These are phyloP conservation scores for Tricholoma terreum DNA, from an alignment of 768 basidiomycete species.

Conservation along the genomic window DNA sequence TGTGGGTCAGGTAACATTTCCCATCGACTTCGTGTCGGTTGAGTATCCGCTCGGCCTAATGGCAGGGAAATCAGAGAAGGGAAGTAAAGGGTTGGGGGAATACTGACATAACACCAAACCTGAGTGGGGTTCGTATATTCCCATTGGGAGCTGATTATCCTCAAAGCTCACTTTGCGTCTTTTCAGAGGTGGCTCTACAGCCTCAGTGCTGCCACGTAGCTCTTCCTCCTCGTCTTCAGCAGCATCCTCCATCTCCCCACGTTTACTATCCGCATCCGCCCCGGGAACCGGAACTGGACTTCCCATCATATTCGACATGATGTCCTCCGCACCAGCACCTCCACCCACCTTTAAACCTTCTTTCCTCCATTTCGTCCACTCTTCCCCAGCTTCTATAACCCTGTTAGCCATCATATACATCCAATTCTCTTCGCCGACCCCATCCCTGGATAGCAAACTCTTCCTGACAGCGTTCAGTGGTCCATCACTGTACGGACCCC, in stretches of 20 bases:
- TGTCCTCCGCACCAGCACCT: constrained; percentile 39
- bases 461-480: constrained; percentile 84
- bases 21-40: constrained; percentile 65
- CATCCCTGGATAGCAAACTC: constrained; percentile 71
- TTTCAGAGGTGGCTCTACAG: constrained; percentile 17
- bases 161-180: constrained; percentile 27
- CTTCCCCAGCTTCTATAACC: constrained; percentile 58
- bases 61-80: constrained; percentile 2
- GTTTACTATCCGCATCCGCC: constrained; percentile 23
- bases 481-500: constrained; percentile 87
- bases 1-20: constrained; percentile 49
- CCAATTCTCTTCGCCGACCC: constrained; percentile 89
- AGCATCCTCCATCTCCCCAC: constrained; percentile 26
- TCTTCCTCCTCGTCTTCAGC: constrained; percentile 23
- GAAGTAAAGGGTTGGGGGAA: neutral
- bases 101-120: constrained; percentile 70
- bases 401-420: constrained; percentile 77
- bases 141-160: constrained; percentile 45
- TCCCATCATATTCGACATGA: constrained; percentile 21
- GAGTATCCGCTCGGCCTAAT: constrained; percentile 73
- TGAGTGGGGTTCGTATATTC: constrained; percentile 82
- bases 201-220: constrained; percentile 2
- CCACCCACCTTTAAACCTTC: constrained; percentile 52
- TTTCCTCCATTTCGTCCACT: constrained; percentile 58
- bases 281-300: constrained; percentile 18